A percentile compares a stretch with the other conserved stretches of the same genome.
phyloP scores from a whole-genome alignment of 371 early-diverging fungal species.

The Cokeromyces recurvatus region DNA sequence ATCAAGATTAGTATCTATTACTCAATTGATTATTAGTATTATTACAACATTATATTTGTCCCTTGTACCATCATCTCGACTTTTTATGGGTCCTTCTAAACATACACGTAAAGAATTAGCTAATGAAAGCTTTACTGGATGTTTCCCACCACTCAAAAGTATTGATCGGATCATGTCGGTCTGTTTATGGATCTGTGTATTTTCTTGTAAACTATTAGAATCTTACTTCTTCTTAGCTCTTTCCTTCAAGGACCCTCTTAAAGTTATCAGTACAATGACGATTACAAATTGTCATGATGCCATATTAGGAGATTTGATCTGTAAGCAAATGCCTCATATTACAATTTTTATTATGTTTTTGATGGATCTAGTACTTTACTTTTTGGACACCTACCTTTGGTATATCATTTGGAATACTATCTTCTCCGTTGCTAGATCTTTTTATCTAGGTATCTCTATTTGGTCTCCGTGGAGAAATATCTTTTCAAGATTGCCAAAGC shows the following conservation, averaged over 20 bases:
- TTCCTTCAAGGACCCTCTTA: slow-evolving; percentile 81
- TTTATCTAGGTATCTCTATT: slow-evolving; percentile 81
- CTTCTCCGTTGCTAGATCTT: slow-evolving; percentile 76
- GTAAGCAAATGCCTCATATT: slow-evolving; percentile 66
- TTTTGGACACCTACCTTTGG: slow-evolving; percentile 91
- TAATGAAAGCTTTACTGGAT: slow-evolving; percentile 72
- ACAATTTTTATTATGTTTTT: slow-evolving; percentile 77
- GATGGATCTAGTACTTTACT: slow-evolving; percentile 76
- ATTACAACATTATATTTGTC: slow-evolving; percentile 63
- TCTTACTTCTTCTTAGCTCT: slow-evolving; percentile 82
- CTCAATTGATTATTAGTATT: slow-evolving; percentile 65
- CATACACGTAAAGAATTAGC: slow-evolving; percentile 47
- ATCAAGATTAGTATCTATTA: slow-evolving; percentile 57
- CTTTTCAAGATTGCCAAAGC: slow-evolving; percentile 81
- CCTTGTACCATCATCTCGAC: slow-evolving; percentile 61
- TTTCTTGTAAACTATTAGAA: slow-evolving; percentile 75
- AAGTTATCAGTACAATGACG: slow-evolving; percentile 57
- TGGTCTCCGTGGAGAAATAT: slow-evolving; percentile 89
- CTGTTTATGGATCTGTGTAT: slow-evolving; percentile 72
- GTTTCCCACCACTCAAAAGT: slow-evolving; percentile 68
- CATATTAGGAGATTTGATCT: slow-evolving; percentile 46
- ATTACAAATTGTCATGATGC: slow-evolving; percentile 56
- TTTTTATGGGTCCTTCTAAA: slow-evolving; percentile 51
- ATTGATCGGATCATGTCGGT: slow-evolving; percentile 78
- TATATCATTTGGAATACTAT: slow-evolving; percentile 84